Evolutionary conservation across 2,329 filamentous ascomycete genomes (phyloP).

Genomic region (Alternaria sp.): DNA sequence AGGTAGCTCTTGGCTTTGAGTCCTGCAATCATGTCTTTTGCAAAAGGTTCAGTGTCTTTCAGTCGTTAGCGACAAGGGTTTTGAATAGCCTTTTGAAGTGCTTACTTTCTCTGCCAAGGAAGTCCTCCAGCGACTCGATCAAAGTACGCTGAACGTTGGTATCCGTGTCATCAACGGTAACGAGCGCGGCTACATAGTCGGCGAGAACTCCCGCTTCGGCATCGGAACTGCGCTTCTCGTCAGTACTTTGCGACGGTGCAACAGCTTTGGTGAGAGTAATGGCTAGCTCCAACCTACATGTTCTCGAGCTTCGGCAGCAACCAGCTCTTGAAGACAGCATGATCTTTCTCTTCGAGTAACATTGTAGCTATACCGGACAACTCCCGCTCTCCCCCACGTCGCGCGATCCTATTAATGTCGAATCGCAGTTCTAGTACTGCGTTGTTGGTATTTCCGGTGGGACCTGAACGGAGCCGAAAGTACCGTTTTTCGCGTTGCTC

Average conservation of each 20-base stretch:
- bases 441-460: conserved; percentile 1
- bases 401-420: conserved; percentile 4
- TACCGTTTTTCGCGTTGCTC: conserved; percentile 23
- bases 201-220: conserved; percentile 83
- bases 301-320: conserved; percentile 79
- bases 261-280: conserved; percentile 3
- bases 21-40: conserved; percentile 74
- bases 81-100: neutral
- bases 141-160: conserved; percentile 72
- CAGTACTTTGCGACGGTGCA: conserved; percentile 11
- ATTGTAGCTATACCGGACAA: conserved; percentile 49
- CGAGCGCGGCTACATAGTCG: conserved; percentile 81
- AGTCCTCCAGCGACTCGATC: conserved; percentile 76
- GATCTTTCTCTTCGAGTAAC: conserved; percentile 64
- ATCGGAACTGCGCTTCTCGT: conserved; percentile 66
- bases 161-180: conserved; percentile 69
- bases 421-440: neutral
- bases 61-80: conserved; percentile 19
- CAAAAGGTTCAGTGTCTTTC: conserved; percentile 68
- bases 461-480: conserved; percentile 6
- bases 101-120: conserved; percentile 69
- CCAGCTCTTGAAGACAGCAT: conserved; percentile 74
- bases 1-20: conserved; percentile 64
- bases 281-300: conserved; percentile 62
- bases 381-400: conserved; percentile 10